A percentile compares a stretch with the other conserved stretches of the same genome.
These are phyloP conservation scores for Phellopilus nigrolimitatus DNA, from an alignment of 1,284 basidiomycete species.

Conservation along the genomic window DNA sequence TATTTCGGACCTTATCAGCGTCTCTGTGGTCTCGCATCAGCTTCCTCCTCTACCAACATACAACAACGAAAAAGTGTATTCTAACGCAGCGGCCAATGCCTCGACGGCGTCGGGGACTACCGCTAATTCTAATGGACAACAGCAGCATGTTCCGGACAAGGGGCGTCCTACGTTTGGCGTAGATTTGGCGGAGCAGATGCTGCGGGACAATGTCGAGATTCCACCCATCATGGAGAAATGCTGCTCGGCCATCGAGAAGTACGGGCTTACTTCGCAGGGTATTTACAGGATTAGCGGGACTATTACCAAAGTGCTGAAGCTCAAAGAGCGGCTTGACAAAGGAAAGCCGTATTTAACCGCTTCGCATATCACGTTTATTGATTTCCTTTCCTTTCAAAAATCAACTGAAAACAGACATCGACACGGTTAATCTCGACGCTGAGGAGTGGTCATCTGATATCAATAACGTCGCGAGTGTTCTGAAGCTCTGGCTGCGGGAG, in stretches of 20 bases:
- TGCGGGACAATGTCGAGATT: constrained; percentile 83
- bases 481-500: constrained; percentile 97
- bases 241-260: constrained; percentile 85
- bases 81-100: constrained; percentile 20
- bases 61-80: constrained; percentile 24
- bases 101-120: constrained; percentile 15
- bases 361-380: constrained; percentile 2
- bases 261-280: constrained; percentile 81
- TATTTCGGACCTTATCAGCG: constrained; percentile 17
- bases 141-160: constrained; percentile 47
- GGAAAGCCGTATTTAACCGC: constrained; percentile 44
- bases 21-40: constrained; percentile 31
- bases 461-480: constrained; percentile 89
- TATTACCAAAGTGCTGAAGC: constrained; percentile 78
- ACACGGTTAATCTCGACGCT: constrained; percentile 79
- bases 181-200: constrained; percentile 89
- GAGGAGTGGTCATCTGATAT: constrained; percentile 92
- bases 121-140: constrained; percentile 11
- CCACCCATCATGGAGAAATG: constrained; percentile 89
- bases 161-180: constrained; percentile 83
- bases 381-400: not conserved
- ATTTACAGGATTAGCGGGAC: constrained; percentile 95
- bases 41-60: constrained; percentile 57
- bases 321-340: constrained; percentile 84
- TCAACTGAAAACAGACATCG: constrained; percentile 57